Base-by-base conservation (phyloP, 345 rosid genomes). In the Ceriops decandra region DNA sequence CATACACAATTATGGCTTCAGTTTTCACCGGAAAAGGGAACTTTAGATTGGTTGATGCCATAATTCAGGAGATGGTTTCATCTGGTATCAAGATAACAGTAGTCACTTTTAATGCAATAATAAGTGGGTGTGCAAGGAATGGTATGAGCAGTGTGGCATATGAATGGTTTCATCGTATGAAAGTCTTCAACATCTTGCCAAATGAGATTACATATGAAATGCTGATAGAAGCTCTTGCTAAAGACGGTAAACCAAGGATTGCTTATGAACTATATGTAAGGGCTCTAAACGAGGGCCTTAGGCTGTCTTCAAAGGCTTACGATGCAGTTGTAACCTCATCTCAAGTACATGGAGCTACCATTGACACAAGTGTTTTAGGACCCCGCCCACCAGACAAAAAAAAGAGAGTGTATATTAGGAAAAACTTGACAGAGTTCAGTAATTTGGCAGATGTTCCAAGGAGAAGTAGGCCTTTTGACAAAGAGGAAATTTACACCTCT, bases 81-180 rank as follows among this genome's bases (percentile, higher is more conserved):
- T 76, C 89, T 10, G 85, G 85, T 28, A 68, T 85, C 2, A 86
- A 82, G 74, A 93, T 97, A 24, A 91, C 92, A 0, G 92, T 93
- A 54, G 88, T 93, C 72, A 93, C 98, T 36, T 91, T 88, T 73
- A 93, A 93, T 51, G 98, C 98, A 13, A 80, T 91, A 54, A 87
- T 93, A 73, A 93, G 95, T 21, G 82, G 73, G 1, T 93, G 96
- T 11, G 86, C 84, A 8, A 81, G 79, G 53, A 88, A 78, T 7
- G 78, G 75, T 46, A 57, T 74, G 82, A 87, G 92, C 83, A 78
- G 88, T 64, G 85, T 81, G 51, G 97, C 95, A 9, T 93, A 89
- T 30, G 98, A 89, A 66, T 93, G 98, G 98, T 89, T 91, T 80
- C 88, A 88, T 63, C 88, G 90, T 3, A 84, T 93, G 95, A 82